These are phyloP conservation scores for Lentinula boryana DNA, from an alignment of 768 basidiomycete genomes.

Conservation along the genomic window DNA sequence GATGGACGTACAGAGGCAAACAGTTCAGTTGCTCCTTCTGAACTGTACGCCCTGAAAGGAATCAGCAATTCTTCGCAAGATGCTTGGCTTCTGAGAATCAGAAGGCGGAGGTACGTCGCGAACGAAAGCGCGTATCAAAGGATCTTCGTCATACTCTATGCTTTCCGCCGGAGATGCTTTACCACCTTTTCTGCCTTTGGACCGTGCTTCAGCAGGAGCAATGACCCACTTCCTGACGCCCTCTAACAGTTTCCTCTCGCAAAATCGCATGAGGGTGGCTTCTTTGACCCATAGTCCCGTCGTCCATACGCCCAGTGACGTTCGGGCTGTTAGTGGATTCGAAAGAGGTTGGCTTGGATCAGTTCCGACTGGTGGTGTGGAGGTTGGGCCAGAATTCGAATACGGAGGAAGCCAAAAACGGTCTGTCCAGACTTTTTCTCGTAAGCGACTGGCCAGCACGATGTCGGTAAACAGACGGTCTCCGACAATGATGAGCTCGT, in stretches of 20 bases:
- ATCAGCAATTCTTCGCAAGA: neutral
- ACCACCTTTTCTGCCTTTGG: neutral
- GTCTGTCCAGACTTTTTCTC: conserved; percentile 12
- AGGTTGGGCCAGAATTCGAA: neutral
- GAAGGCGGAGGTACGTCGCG: neutral
- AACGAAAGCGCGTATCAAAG: neutral
- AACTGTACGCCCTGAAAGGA: neutral
- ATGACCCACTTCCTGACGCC: conserved; percentile 34
- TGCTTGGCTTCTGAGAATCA: neutral
- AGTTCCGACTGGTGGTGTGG: too few species aligned
- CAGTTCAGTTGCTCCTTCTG: neutral
- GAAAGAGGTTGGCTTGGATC: too few species aligned
- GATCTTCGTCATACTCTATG: neutral
- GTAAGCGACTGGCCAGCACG: conserved; percentile 77
- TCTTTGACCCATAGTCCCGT: conserved; percentile 66
- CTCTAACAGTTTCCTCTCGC: conserved; percentile 47
- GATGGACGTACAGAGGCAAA: neutral
- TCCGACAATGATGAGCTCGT: conserved; percentile 78
- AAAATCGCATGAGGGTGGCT: conserved; percentile 52
- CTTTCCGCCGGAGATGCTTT: too few species aligned
- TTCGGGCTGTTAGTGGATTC: conserved; percentile 15
- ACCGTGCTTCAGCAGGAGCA: neutral
- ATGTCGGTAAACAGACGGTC: conserved; percentile 93
- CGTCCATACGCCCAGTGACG: conserved; percentile 68
- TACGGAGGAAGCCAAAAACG: conserved; percentile 5